phyloP scores from a whole-genome alignment of 345 rosid species.

The Citrus sinensis region DVS_A1.0 CM039167.1:4812001-4812500 shows the following conservation, averaged over 20 bases:
- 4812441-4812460: not conserved
- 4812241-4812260: not conserved
- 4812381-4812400: not conserved
- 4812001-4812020: not conserved
- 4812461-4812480: too few species aligned
- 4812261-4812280: constrained; percentile 1
- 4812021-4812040: not conserved
- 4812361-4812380: not conserved
- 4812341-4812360: constrained; percentile 4
- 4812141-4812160: constrained; percentile 23
- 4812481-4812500: not conserved
- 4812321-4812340: not conserved
- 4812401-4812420: too few species aligned
- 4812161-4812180: constrained; percentile 9
- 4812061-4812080: not conserved
- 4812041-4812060: not conserved
- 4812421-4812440: not conserved
- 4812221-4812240: not conserved
- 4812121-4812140: constrained; percentile 5
- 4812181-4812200: constrained; percentile 14
- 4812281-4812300: constrained; percentile 1
- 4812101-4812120: not conserved
- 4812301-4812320: not conserved
- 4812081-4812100: constrained; percentile 4
- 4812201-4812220: constrained; percentile 32